Base-by-base conservation (phyloP, 2,329 filamentous ascomycete species). In the Penicillium aurantiogriseum region DNA sequence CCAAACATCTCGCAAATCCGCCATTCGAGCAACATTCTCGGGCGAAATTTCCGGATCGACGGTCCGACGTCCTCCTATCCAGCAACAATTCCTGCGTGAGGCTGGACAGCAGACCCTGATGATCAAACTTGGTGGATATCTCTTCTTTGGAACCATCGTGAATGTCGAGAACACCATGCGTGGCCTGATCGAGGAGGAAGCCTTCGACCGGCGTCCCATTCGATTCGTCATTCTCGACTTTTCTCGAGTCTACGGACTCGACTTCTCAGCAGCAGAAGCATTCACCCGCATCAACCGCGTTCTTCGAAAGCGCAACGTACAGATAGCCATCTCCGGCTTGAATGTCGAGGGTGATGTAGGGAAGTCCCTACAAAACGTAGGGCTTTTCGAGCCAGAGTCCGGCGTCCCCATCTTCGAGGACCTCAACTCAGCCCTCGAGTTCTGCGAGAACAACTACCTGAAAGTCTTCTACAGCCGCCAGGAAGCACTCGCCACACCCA, bases 101-200 rank as follows among this genome's bases (percentile, higher is more conserved):
- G 92, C 94, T 17, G 92, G 93, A 3, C 84, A 85, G 33, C 94
- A 99, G 71, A 94, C 95, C 35, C 89, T 90, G 57, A 87, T 97
- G 49, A 89, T 96, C 68, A 97, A 97, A 74, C 83, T 99, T 17
- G 88, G 90, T 0, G 93, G 94, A 0, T 97, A 93, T 69, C 84
- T 99, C n/a, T 99, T 99, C 80, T 99, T 99, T 66, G 94, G 94
- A 17, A 97, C 92, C 3, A 96, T 99, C 63, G 93, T 97, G 52
- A 91, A 91, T 47, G 93, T 99, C 0, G 94, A 99, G 74, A 89
- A 91, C 61, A 89, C 89, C 62, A 92, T 97, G 60, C 85, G 92
- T 23, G 85, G 82, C 4, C 78, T 97, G 33, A 87, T 97, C 46
- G 88, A 92, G 29, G 91, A 96, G 31, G 87, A 93, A 60, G 84